Conservation (phyloP, 2,329 filamentous ascomycete genomes). For the Apiospora pterosperma region DNA sequence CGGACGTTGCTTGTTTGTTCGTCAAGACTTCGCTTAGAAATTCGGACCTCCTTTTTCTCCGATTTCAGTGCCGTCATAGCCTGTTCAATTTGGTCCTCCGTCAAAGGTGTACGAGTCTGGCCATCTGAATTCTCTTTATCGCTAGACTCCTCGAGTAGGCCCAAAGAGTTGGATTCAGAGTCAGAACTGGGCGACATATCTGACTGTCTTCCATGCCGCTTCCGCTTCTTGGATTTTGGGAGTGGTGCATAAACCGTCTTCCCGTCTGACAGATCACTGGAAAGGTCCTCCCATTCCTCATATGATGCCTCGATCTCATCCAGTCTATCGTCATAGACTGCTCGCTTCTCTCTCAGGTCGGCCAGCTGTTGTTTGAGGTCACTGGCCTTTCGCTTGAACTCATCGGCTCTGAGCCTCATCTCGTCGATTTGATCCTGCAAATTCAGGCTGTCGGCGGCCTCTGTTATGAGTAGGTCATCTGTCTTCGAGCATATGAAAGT, state of each 20-base stretch:
- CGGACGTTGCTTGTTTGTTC: constrained; percentile 42
- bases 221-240: constrained; percentile 37
- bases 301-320: constrained; percentile 41
- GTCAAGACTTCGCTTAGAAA: constrained; percentile 48
- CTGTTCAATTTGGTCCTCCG: constrained; percentile 38
- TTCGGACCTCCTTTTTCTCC: constrained; percentile 36
- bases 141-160: constrained; percentile 7
- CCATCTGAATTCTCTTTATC: constrained; percentile 24
- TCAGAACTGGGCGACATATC: constrained; percentile 25
- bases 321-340: constrained; percentile 17
- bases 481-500: constrained; percentile 44
- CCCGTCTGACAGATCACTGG: constrained; percentile 33
- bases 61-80: constrained; percentile 27
- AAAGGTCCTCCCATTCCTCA: constrained; percentile 20
- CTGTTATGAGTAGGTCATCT: constrained; percentile 15
- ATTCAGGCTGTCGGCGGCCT: constrained; percentile 29
- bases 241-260: constrained; percentile 28
- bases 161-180: constrained; percentile 10
- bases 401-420: constrained; percentile 23
- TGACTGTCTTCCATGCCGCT: constrained; percentile 21
- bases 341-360: not conserved
- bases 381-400: constrained; percentile 13
- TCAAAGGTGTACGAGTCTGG: constrained; percentile 31
- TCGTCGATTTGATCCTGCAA: constrained; percentile 23
- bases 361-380: not conserved